A percentile compares a stretch with the other conserved stretches of the same genome.
Evolutionary conservation across 2,329 filamentous ascomycete genomes (phyloP).

Genomic region (Alternaria triticimaculans): DNA sequence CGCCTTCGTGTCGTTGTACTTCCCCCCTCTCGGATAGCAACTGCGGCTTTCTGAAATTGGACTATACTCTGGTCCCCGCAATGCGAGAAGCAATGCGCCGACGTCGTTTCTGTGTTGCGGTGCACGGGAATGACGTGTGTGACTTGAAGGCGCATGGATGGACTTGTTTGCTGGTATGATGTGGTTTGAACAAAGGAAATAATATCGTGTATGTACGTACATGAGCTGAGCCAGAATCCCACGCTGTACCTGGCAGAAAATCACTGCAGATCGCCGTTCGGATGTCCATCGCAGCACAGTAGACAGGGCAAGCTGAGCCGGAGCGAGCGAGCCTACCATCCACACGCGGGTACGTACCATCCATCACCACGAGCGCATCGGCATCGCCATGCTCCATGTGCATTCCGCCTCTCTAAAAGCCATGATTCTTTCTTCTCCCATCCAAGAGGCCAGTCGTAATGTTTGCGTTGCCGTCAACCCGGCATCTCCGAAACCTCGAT

Average conservation of each 20-base stretch:
- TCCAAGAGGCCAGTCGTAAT: background rate
- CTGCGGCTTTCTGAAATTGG: background rate
- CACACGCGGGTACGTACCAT: background rate
- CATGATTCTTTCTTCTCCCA: background rate
- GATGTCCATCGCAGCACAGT: background rate
- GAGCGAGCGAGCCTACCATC: background rate
- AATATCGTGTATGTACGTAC: background rate
- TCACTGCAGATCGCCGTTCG: constrained; percentile 19
- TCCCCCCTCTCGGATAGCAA: background rate
- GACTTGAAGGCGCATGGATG: background rate
- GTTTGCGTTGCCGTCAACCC: background rate
- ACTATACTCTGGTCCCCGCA: background rate
- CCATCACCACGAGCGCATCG: background rate
- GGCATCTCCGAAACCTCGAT: background rate
- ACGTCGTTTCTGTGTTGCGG: background rate
- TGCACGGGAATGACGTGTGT: background rate
- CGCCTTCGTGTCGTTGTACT: background rate
- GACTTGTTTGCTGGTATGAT: background rate
- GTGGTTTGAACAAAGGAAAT: background rate
- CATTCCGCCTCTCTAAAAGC: background rate
- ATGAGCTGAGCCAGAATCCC: background rate
- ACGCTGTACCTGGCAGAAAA: constrained; percentile 27
- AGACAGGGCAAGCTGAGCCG: constrained; percentile 11
- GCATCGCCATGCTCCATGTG: background rate
- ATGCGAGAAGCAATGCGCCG: background rate